phyloP scores from a whole-genome alignment of 768 basidiomycete genomes.

The Symmetrospora coprosmae region DNA sequence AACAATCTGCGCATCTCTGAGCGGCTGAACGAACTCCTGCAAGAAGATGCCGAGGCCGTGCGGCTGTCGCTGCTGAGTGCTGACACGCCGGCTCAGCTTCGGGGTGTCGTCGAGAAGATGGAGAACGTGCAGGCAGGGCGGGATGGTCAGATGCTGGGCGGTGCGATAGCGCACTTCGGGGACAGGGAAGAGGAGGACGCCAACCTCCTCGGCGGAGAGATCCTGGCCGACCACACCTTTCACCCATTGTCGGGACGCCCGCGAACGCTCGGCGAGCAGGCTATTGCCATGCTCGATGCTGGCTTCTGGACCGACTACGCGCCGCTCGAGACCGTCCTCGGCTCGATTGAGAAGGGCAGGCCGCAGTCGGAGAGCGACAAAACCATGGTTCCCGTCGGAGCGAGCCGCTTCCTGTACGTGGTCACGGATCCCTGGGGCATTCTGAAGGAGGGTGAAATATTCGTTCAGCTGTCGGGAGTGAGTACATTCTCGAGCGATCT shows the following conservation, averaged over 20 bases:
- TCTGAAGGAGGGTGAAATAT: neutral
- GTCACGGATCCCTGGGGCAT: neutral
- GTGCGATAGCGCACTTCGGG: too few relatives aligned
- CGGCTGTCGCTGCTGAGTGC: too few relatives aligned
- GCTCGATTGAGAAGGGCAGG: neutral
- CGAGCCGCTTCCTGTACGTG: neutral
- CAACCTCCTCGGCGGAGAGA: neutral
- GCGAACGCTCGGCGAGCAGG: neutral
- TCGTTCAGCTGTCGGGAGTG: slow-evolving; percentile 1
- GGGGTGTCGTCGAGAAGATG: too few relatives aligned
- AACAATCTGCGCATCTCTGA: too few relatives aligned
- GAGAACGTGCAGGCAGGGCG: too few relatives aligned
- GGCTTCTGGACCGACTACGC: neutral
- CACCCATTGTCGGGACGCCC: slow-evolving; percentile 1
- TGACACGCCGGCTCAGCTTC: too few relatives aligned
- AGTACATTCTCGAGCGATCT: neutral
- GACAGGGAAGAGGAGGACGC: neutral
- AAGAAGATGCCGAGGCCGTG: too few relatives aligned
- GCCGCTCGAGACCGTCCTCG: neutral
- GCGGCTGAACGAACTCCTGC: too few relatives aligned
- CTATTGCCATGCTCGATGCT: neutral
- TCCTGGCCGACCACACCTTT: neutral
- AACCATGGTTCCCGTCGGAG: neutral
- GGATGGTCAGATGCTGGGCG: too few relatives aligned
- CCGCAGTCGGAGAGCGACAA: neutral